Conservation (phyloP, 163 green algal species). For the Scenedesmus sp. region DNA sequence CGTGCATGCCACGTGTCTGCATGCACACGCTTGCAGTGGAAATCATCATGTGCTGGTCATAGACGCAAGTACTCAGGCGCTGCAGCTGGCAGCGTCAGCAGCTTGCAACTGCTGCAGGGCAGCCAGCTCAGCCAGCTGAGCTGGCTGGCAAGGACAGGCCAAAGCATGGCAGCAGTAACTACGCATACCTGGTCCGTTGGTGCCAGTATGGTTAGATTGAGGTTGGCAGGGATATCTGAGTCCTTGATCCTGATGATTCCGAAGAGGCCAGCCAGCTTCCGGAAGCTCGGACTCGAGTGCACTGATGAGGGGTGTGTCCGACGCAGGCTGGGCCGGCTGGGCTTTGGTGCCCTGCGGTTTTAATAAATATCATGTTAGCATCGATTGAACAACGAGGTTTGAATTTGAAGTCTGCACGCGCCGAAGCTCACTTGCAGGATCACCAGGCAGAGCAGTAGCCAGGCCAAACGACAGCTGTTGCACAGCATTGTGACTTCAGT, state of each 20-base stretch:
- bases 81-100: too few species aligned
- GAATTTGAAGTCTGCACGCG: too few species aligned
- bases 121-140: neutral
- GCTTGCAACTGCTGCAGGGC: neutral
- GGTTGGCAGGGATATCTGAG: neutral
- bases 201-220: neutral
- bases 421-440: too few species aligned
- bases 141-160: neutral
- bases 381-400: too few species aligned
- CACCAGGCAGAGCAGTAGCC: too few species aligned
- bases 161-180: neutral
- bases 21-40: too few species aligned
- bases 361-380: too few species aligned
- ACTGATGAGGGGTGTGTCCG: neutral
- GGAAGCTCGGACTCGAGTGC: neutral
- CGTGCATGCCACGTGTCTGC: too few species aligned
- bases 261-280: neutral
- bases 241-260: neutral
- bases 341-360: neutral
- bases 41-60: too few species aligned
- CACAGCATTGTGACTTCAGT: too few species aligned
- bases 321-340: neutral
- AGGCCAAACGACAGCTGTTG: too few species aligned
- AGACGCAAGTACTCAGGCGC: too few species aligned
- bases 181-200: neutral